phyloP scores from a whole-genome alignment of 495 filamentous ascomycete species.

The Aspergillus olivimuriae region DNA sequence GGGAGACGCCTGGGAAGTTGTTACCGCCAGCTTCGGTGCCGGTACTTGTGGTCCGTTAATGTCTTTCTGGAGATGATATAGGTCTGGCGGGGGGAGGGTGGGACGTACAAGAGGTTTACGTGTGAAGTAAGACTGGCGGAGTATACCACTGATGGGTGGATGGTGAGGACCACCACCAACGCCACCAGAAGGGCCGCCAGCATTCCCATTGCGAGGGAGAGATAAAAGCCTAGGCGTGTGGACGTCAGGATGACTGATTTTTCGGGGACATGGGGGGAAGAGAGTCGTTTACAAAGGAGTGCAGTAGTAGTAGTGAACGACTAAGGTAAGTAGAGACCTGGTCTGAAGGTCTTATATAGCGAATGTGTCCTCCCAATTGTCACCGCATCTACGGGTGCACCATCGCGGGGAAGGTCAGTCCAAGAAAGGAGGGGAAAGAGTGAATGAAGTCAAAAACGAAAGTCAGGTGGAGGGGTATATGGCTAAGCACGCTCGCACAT shows the following conservation, averaged over 20 bases:
- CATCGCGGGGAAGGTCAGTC: background rate
- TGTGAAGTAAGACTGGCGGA: slow-evolving; percentile 19
- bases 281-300: background rate
- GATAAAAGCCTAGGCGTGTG: background rate
- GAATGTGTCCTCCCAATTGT: too few relatives aligned
- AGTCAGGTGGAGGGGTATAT: slow-evolving; percentile 1
- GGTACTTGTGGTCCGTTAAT: slow-evolving; percentile 12
- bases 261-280: background rate
- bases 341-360: too few relatives aligned
- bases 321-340: too few relatives aligned
- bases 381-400: background rate
- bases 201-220: slow-evolving; percentile 6
- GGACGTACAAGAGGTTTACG: slow-evolving; percentile 33
- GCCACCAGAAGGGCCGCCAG: slow-evolving; percentile 6
- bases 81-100: background rate
- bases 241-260: background rate
- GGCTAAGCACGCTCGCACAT: slow-evolving; percentile 10
- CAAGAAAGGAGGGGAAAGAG: too few relatives aligned
- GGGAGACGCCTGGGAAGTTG: slow-evolving; percentile 60
- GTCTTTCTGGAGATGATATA: background rate
- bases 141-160: slow-evolving; percentile 1
- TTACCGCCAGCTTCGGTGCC: slow-evolving; percentile 52
- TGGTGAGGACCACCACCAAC: too few relatives aligned
- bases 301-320: background rate
- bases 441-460: slow-evolving; percentile 1